phyloP scores from a whole-genome alignment of 2,329 filamentous ascomycete genomes.

The Penicillium sp. region DNA sequence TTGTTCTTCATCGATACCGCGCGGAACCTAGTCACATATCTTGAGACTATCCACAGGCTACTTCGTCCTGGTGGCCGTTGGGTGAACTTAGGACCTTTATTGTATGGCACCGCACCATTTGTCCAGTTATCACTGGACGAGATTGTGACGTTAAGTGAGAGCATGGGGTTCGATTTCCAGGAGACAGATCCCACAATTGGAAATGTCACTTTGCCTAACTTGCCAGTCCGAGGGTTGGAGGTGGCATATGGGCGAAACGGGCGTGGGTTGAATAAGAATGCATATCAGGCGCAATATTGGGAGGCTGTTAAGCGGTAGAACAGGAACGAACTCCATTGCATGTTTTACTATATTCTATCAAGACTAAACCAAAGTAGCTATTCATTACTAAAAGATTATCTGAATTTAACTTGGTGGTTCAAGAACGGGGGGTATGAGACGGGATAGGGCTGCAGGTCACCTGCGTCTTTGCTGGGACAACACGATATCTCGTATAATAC shows the following conservation, averaged over 20 bases:
- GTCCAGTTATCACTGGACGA: constrained; percentile 57
- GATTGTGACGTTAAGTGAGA: constrained; percentile 49
- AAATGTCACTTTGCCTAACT: constrained; percentile 42
- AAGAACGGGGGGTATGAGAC: background rate
- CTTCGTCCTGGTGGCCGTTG: constrained; percentile 52
- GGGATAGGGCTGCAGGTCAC: background rate
- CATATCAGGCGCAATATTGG: constrained; percentile 58
- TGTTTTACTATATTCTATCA: background rate
- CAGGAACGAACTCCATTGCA: background rate
- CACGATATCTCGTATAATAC: background rate
- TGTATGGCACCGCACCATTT: constrained; percentile 56
- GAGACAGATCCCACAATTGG: constrained; percentile 46
- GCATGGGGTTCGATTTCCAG: constrained; percentile 53
- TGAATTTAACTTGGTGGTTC: background rate
- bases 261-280: constrained; percentile 51
- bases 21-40: constrained; percentile 54
- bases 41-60: constrained; percentile 53
- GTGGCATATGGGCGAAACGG: constrained; percentile 55
- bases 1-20: constrained; percentile 63
- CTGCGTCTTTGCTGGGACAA: background rate
- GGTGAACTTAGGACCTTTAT: constrained; percentile 57
- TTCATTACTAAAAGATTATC: background rate
- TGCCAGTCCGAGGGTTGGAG: constrained; percentile 46
- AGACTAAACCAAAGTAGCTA: background rate
- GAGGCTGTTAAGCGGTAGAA: constrained; percentile 34